Evolutionary conservation across 2,329 filamentous ascomycete species (phyloP).

Genomic region (Dryadomyces quercivorus): DNA sequence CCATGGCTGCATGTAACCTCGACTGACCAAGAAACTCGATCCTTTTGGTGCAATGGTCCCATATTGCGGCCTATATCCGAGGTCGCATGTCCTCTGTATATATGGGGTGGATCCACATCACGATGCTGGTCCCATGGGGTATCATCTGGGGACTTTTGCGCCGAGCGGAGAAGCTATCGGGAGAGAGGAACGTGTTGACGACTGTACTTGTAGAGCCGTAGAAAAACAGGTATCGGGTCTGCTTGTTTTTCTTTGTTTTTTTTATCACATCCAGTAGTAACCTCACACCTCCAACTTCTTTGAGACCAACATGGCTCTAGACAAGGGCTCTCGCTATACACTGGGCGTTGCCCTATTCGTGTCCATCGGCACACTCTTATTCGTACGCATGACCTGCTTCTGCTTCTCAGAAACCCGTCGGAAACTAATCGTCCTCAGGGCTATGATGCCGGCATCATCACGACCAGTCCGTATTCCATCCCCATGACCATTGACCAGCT

Average conservation of each 20-base stretch:
- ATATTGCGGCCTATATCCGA: neutral
- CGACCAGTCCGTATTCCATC: constrained; percentile 34
- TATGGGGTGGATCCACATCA: neutral
- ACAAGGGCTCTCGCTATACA: neutral
- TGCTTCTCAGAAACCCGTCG: neutral
- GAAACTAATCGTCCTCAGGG: constrained; percentile 23
- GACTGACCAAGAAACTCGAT: neutral
- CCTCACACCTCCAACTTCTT: neutral
- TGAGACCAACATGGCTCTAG: neutral
- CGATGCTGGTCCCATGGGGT: neutral
- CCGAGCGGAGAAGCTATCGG: neutral
- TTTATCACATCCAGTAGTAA: neutral
- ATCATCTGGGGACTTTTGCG: neutral
- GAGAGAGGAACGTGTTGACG: neutral
- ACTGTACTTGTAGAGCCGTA: neutral
- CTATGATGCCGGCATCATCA: constrained; percentile 48
- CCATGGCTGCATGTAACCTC: too few species aligned
- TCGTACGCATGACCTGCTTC: constrained; percentile 24
- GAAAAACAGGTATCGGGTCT: neutral
- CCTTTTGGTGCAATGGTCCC: neutral
- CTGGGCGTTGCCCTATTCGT: constrained; percentile 38
- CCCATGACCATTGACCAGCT: too few species aligned
- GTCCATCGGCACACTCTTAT: constrained; percentile 46
- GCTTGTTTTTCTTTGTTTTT: neutral
- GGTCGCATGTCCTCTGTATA: neutral